Evolutionary conservation across 1,139 yeast genomes (phyloP).

Genomic region (Kodamaea plutei): DNA sequence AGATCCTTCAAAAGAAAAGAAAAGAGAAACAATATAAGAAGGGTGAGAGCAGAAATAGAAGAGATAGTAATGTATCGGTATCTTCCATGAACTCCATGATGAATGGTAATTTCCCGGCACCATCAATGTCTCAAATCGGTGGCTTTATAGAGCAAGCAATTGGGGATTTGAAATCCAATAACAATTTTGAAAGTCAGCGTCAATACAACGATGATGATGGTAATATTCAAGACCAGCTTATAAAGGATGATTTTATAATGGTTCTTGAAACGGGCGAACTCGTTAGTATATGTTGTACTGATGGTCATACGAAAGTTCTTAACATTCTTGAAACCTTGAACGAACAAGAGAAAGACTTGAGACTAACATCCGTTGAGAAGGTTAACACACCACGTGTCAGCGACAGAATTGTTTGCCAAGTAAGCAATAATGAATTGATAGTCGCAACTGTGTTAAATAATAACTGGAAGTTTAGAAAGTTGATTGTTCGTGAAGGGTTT

Average conservation of each 20-base stretch:
- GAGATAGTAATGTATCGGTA: slow-evolving; percentile 26
- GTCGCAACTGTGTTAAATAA: slow-evolving; percentile 65
- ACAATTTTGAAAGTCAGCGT: slow-evolving; percentile 2
- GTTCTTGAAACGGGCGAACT: slow-evolving; percentile 44
- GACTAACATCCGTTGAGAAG: slow-evolving; percentile 48
- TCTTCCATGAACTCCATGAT: slow-evolving; percentile 18
- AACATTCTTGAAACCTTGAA: slow-evolving; percentile 25
- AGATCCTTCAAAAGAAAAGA: slow-evolving; percentile 28
- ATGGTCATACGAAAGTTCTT: slow-evolving; percentile 34
- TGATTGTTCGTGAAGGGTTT: slow-evolving; percentile 43
- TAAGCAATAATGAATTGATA: slow-evolving; percentile 48
- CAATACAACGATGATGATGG: slow-evolving; percentile 6
- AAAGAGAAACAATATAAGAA: slow-evolving; percentile 16
- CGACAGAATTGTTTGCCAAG: slow-evolving; percentile 62
- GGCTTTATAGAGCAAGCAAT: too few species aligned
- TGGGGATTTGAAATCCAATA: slow-evolving; percentile 9
- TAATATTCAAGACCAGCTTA: slow-evolving; percentile 10
- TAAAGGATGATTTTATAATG: slow-evolving; percentile 30
- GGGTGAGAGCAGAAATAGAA: slow-evolving; percentile 21
- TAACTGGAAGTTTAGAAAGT: slow-evolving; percentile 56
- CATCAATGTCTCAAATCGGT: slow-evolving; percentile 9
- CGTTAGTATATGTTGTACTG: slow-evolving; percentile 44
- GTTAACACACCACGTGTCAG: slow-evolving; percentile 69
- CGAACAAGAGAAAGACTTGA: slow-evolving; percentile 13
- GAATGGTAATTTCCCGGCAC: slow-evolving; percentile 37